Percentiles rank a stretch among this genome's conserved stretches.
phyloP scores from a whole-genome alignment of 1,139 yeast species.

The Zygoascus meyerae region DNA sequence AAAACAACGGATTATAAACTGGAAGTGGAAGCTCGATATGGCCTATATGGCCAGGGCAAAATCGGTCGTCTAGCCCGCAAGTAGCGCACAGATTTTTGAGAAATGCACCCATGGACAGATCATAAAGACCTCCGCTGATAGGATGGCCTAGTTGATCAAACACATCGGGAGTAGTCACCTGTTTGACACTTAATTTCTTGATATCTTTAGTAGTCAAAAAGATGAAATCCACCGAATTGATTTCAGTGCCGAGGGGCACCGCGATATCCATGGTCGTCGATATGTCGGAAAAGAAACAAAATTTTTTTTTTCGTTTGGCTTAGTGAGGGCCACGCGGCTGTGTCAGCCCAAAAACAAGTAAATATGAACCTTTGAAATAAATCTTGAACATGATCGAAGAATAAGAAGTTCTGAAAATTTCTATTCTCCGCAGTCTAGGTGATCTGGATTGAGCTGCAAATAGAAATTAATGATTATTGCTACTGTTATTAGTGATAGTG shows the following conservation, averaged over 20 bases:
- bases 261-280: conserved; percentile 71
- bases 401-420: too few relatives aligned
- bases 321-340: too few relatives aligned
- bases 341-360: too few relatives aligned
- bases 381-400: too few relatives aligned
- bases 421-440: too few relatives aligned
- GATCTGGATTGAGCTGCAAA: too few relatives aligned
- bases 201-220: conserved; percentile 78
- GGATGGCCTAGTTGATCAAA: conserved; percentile 97
- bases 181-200: conserved; percentile 83
- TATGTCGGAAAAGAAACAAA: conserved; percentile 1
- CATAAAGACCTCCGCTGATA: conserved; percentile 87
- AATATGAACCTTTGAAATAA: too few relatives aligned
- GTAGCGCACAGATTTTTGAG: conserved; percentile 80
- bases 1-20: conserved; percentile 89
- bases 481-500: too few relatives aligned
- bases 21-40: conserved; percentile 96
- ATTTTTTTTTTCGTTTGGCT: conserved; percentile 10
- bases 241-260: conserved; percentile 92
- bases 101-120: conserved; percentile 90
- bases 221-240: conserved; percentile 87
- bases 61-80: conserved; percentile 91
- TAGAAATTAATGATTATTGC: too few relatives aligned
- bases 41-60: conserved; percentile 98
- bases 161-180: conserved; percentile 89